Evolutionary conservation across 148 eudicot species (phyloP), one percentile per base, ranked within the genome.

Genomic region (Dianthus caryophyllus): DNA sequence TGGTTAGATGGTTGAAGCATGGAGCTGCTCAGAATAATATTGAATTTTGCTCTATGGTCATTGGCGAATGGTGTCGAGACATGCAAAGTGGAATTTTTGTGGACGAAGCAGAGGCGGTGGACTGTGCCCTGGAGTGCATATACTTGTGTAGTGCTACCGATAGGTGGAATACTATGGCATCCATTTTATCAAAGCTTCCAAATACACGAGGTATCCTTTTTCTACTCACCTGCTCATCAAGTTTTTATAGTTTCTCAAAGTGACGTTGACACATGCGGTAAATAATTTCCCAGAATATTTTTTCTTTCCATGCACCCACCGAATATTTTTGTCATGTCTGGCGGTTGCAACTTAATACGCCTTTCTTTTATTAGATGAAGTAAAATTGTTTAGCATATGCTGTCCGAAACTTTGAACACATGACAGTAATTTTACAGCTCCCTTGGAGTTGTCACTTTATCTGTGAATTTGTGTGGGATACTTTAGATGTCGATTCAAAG

Each of bases 1-100:
- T 94, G 49, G 87, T 90, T 76, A 82, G 84, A 74, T 94, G 98
- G 98, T 71, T 94, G 83, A 86, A 88, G 77, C 97, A 90, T 74
- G 77, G 82, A 71, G 87, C 96, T 78, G 56, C 73, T 14, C 84
- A 82, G 54, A 90, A 83, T 69, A 86, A 73, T 55, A 74, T 94
- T 57, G 96, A 90, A 26, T 48, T 83, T 57, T 94, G 96, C 67
- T 82, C 76, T 62, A 68, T 82, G 76, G 82, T 90, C 70, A 75
- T 94, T 80, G 98, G 84, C 72, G 96, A 93, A 73, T 88, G 92
- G 68, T 79, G 83, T 76, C 80, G 69, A 50, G 86, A 84, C 55
- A 21, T 67, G 50, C 73, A 71, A 60, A 76, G 76, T 57, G 76
- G 79, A 50, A 65, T 86, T 67, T 94, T 94, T 76, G 73, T 58